These are phyloP conservation scores for Cadophora sp. DNA, from an alignment of 2,329 filamentous ascomycete genomes.

Conservation along the genomic window DNA sequence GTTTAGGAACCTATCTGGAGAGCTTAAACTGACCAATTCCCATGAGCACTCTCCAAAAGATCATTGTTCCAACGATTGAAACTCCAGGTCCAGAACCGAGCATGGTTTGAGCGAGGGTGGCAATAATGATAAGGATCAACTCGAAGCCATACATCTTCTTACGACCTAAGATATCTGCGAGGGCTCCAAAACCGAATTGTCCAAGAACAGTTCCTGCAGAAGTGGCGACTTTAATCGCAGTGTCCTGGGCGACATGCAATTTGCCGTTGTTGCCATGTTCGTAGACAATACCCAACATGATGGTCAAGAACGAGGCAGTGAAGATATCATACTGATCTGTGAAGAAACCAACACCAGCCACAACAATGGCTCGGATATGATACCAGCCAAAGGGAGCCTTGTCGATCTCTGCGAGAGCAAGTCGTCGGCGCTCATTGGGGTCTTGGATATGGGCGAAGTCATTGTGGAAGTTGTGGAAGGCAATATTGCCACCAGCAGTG, in stretches of 20 bases:
- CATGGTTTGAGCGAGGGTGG: conserved; percentile 75
- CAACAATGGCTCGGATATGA: conserved; percentile 77
- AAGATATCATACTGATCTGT: conserved; percentile 77
- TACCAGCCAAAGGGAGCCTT: conserved; percentile 86
- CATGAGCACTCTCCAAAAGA: conserved; percentile 85
- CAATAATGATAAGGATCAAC: conserved; percentile 80
- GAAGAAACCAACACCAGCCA: conserved; percentile 88
- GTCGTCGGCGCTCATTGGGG: conserved; percentile 78
- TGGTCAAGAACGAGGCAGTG: conserved; percentile 42
- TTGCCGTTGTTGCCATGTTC: conserved; percentile 35
- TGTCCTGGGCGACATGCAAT: conserved; percentile 68
- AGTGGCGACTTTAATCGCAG: conserved; percentile 84
- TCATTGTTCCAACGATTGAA: conserved; percentile 69
- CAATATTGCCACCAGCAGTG: conserved; percentile 70
- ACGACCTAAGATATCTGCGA: conserved; percentile 79
- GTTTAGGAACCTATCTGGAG: not conserved
- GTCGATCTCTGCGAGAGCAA: conserved; percentile 83
- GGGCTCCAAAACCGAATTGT: conserved; percentile 78
- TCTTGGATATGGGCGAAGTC: conserved; percentile 64
- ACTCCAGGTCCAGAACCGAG: conserved; percentile 67
- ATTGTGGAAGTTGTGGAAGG: conserved; percentile 81
- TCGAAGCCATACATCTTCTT: conserved; percentile 83
- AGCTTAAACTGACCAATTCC: conserved; percentile 34
- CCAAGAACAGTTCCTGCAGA: conserved; percentile 84
- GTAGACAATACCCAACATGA: conserved; percentile 41